Evolutionary conservation across 2,329 filamentous ascomycete species (phyloP), one percentile per base, ranked within the genome.

Genomic region (Didymella arachidicola): DNA sequence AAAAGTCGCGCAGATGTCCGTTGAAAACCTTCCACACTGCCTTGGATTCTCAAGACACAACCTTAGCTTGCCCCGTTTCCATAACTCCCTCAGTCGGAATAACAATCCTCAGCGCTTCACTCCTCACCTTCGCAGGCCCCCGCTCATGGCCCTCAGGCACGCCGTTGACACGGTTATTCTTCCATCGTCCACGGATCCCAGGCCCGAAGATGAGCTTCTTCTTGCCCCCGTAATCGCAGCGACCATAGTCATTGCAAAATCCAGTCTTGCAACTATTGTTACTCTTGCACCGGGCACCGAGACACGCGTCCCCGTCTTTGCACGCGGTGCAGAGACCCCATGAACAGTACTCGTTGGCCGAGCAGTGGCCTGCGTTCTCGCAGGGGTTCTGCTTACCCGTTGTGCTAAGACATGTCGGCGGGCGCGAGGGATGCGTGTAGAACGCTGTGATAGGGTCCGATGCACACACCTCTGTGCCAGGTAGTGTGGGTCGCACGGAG

Each of bases 211-310:
- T 14, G 11, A 64, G 53, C 60, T 74, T 68, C 53, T 54, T 58
- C 49, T 66, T 55, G 0, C 63, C 63, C 0, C 67, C 49, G 25
- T 74, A 74, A 58, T 76, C 73, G 34, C 74, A 77, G 0, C 65
- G 59, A 0, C 69, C 72, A 32, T 70, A 52, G 1, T 47, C 45
- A 19, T 76, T 77, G 34, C 74, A 77, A 45, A 65, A 72, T 0
- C 73, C 73, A 0, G 72, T 75, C 50, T 72, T 74, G 36, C 74
- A 76, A n/a, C 59, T 64, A 30, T 70, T 68, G 36, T 66, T 70
- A 27, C 59, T 68, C 30, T 59, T 65, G 58, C 74, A 77, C 0
- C 46, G 50, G 0, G 60, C 59, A 30, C 55, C 55, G 7, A 53
- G 43, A 30, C 55, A 58, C 3, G 16, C 2, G 19, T 53, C 49